Conservation (phyloP, 2,329 filamentous ascomycete genomes). For the Apiospora marii region DNA sequence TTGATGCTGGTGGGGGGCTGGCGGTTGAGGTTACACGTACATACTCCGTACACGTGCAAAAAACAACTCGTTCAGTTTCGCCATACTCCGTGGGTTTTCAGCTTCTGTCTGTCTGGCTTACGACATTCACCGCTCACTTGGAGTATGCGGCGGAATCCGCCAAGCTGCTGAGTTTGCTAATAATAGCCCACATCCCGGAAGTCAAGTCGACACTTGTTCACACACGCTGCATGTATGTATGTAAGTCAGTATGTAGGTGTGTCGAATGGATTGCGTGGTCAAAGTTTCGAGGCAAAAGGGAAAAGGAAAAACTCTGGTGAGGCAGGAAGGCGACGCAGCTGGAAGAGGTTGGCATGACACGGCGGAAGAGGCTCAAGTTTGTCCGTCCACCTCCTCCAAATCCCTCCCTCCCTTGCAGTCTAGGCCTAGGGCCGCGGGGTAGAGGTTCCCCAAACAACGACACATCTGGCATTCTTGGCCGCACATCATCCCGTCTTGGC, state of each 20-base stretch:
- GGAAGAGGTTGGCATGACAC: neutral
- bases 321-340: neutral
- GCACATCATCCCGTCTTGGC: neutral
- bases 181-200: constrained; percentile 4
- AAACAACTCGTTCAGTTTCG: constrained; percentile 12
- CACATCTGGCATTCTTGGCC: neutral
- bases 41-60: neutral
- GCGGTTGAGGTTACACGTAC: neutral
- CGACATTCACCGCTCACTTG: constrained; percentile 6
- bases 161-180: constrained; percentile 18
- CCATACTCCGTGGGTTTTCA: neutral
- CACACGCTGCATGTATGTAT: neutral
- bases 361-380: neutral
- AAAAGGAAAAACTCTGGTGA: neutral
- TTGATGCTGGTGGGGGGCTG: neutral
- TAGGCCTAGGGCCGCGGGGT: neutral
- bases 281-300: neutral
- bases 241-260: neutral
- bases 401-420: neutral
- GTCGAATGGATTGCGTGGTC: constrained; percentile 6
- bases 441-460: neutral
- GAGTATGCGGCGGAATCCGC: neutral
- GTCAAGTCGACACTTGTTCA: neutral
- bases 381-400: neutral
- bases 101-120: neutral